Evolutionary conservation across 805 yeast genomes (phyloP).

Genomic region (Schwanniomyces vanrijiae): DNA sequence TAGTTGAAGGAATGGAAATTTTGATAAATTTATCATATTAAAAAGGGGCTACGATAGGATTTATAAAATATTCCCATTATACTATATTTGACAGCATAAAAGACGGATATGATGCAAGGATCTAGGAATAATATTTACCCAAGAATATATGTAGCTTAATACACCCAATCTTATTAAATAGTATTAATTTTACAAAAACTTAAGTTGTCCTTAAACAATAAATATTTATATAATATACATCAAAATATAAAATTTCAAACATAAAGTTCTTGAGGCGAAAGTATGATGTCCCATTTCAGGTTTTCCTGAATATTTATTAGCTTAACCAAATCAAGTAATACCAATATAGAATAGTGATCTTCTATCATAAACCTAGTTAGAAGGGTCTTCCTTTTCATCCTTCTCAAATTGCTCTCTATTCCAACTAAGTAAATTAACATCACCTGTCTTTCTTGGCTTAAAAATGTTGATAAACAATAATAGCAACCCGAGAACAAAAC

Average conservation of each 20-base stretch:
- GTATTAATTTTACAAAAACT: background rate
- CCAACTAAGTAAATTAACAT: constrained; percentile 72
- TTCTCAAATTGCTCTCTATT: constrained; percentile 43
- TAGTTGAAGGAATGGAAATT: constrained; percentile 14
- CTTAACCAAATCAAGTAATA: too few species aligned
- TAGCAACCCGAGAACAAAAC: constrained; percentile 54
- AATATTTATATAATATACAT: background rate
- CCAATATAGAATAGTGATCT: too few species aligned
- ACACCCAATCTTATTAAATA: too few species aligned
- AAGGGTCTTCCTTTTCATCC: constrained; percentile 12
- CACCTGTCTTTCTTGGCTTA: constrained; percentile 72
- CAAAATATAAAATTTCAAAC: background rate
- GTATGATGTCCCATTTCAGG: background rate
- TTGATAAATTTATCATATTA: too few species aligned
- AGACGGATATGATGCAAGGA: background rate
- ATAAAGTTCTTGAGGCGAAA: background rate
- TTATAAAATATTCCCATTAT: too few species aligned
- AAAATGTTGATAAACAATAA: constrained; percentile 56
- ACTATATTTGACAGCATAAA: background rate
- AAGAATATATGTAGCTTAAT: background rate
- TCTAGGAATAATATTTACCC: background rate
- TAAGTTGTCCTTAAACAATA: background rate
- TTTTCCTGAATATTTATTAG: background rate
- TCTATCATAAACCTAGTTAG: background rate
- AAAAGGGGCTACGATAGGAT: too few species aligned